These are phyloP conservation scores for Leccinum broughii DNA, from an alignment of 768 basidiomycete species.

Conservation along the genomic window DNA sequence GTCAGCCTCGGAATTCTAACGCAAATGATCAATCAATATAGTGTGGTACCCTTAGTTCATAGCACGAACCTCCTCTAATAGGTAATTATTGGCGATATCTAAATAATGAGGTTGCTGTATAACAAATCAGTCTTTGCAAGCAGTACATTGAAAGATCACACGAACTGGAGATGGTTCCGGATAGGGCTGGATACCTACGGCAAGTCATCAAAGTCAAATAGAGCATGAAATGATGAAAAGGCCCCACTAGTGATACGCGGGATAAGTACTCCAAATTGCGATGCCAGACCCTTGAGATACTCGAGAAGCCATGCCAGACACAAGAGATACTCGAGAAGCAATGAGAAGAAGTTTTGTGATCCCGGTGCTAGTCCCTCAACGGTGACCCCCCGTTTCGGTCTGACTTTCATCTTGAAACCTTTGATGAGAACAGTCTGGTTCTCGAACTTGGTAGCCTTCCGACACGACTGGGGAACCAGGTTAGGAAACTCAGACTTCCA, in stretches of 20 bases:
- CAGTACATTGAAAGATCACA: background rate
- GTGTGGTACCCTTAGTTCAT: background rate
- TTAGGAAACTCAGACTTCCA: background rate
- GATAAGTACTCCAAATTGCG: too few relatives aligned
- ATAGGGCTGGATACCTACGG: background rate
- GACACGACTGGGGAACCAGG: background rate
- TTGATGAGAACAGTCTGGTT: slow-evolving; percentile 15
- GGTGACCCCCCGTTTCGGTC: background rate
- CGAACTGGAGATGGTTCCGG: background rate
- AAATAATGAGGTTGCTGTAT: slow-evolving; percentile 8
- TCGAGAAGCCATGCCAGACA: background rate
- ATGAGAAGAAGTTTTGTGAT: too few relatives aligned
- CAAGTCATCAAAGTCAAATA: background rate
- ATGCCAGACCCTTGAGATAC: background rate
- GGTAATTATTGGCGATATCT: slow-evolving; percentile 8
- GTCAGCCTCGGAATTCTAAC: slow-evolving; percentile 1
- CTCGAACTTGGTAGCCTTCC: background rate
- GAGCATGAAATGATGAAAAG: background rate
- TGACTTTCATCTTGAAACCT: slow-evolving; percentile 12
- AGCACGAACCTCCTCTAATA: slow-evolving; percentile 4
- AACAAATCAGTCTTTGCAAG: background rate
- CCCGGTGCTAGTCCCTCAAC: background rate
- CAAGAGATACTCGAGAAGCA: background rate
- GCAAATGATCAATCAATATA: background rate
- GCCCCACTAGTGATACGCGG: background rate